Evolutionary conservation across 164 flowering plant species (phyloP), one percentile per base, ranked within the genome.

Genomic region (Protea cynaroides): DNA sequence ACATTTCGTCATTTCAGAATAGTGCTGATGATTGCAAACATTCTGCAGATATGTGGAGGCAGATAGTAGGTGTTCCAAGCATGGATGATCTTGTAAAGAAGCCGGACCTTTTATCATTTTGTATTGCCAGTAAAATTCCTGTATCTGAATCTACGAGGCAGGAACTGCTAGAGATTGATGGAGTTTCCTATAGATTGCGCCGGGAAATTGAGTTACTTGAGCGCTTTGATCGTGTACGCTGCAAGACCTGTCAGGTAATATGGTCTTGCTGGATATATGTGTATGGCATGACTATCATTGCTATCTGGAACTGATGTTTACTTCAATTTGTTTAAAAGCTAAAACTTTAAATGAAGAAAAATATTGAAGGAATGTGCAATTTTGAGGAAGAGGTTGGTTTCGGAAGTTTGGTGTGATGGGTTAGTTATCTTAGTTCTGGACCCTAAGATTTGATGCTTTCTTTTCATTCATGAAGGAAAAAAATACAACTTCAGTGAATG

Each of bases 131-230:
- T 73, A 88, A 85, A 78, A 83, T 89, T 69, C 97, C 99, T 34
- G 81, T 88, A 19, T 89, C 99, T 64, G 96, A 77, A 61, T 82
- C 89, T 58, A 74, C 72, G 47, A 85, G 89, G 72, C 99, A 94
- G 73, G 97, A 89, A 65, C 88, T 94, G 67, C 69, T 94, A 69
- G 99, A 89, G 69, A 85, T 94, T 54, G 86, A 91, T 80, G 97
- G 96, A 53, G 75, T 84, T 72, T 80, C 93, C 53, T 85, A 91
- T 72, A 80, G 99, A 74, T 67, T 94, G 71, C 95, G 84, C 12
- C 80, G 88, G 60, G 99, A 91, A 76, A 91, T 94, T 66, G 81
- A 91, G 68, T 75, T 94, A 56, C 92, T 94, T 17, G 89, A 86
- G 76, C 69, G 81, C 69, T 82, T 86, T 75, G 93, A 89, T 76